Percentiles rank a stretch among this genome's conserved stretches.
Conservation (phyloP, 2,329 filamentous ascomycete genomes). For the Colletotrichum horii region DNA sequence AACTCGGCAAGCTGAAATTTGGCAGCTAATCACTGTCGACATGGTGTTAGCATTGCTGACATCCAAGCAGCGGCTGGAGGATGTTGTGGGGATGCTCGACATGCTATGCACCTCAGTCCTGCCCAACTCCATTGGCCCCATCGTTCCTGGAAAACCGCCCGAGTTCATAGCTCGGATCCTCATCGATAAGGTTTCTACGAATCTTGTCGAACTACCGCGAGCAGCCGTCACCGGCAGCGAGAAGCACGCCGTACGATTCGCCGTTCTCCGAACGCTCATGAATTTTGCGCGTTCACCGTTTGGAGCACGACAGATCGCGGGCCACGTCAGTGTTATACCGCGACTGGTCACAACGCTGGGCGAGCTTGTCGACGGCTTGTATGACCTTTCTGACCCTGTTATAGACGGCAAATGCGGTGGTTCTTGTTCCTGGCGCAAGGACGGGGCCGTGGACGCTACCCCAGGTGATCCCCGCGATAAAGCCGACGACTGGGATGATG, state of each 20-base stretch:
- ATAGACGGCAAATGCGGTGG: not conserved
- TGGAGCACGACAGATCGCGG: slow-evolving; percentile 69
- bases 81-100: slow-evolving; percentile 68
- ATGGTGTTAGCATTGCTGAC: slow-evolving; percentile 72
- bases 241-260: slow-evolving; percentile 48
- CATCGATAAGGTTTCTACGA: slow-evolving; percentile 67
- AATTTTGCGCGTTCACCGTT: slow-evolving; percentile 67
- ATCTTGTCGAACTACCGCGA: slow-evolving; percentile 62
- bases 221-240: slow-evolving; percentile 43
- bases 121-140: slow-evolving; percentile 69
- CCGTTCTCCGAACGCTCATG: slow-evolving; percentile 59
- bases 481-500: slow-evolving; percentile 10
- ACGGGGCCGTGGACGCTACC: slow-evolving; percentile 13
- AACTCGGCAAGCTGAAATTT: slow-evolving; percentile 57
- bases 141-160: slow-evolving; percentile 50
- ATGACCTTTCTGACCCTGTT: slow-evolving; percentile 46
- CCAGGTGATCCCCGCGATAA: not conserved
- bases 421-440: not conserved
- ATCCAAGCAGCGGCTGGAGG: slow-evolving; percentile 66
- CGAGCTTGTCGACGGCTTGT: slow-evolving; percentile 75
- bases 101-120: slow-evolving; percentile 72
- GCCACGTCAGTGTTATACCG: slow-evolving; percentile 73
- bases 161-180: slow-evolving; percentile 50
- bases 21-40: slow-evolving; percentile 70
- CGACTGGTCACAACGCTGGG: slow-evolving; percentile 72